phyloP scores from a whole-genome alignment of 83 land plant species.

The Picea mariana region DNA sequence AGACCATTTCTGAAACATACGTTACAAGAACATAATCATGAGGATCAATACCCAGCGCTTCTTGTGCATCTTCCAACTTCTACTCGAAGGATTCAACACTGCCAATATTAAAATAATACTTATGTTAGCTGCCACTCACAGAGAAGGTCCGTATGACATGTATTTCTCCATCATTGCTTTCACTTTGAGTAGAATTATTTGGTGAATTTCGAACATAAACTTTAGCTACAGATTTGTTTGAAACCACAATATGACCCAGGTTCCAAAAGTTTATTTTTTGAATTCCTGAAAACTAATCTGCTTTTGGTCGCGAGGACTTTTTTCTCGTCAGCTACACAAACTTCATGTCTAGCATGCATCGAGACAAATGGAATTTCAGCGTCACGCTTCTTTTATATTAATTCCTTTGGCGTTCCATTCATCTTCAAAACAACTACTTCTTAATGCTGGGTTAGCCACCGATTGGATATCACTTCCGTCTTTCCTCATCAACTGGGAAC shows the following conservation, averaged over 20 bases:
- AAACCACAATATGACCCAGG: slow-evolving; percentile 88
- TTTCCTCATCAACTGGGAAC: too few relatives aligned
- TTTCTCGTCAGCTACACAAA: too few relatives aligned
- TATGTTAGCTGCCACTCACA: slow-evolving; percentile 46
- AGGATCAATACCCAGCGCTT: too few relatives aligned
- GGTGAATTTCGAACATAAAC: slow-evolving; percentile 70
- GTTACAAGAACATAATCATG: too few relatives aligned
- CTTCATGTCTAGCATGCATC: too few relatives aligned
- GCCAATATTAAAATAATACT: slow-evolving; percentile 91
- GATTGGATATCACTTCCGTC: too few relatives aligned
- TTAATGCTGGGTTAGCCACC: too few relatives aligned
- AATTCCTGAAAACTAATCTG: slow-evolving; percentile 99
- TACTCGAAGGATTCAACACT: slow-evolving; percentile 98
- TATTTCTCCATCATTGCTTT: slow-evolving; percentile 24
- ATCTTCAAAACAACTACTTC: too few relatives aligned
- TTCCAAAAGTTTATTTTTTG: slow-evolving; percentile 87
- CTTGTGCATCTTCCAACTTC: slow-evolving; percentile 96
- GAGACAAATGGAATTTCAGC: too few relatives aligned
- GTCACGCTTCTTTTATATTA: too few relatives aligned
- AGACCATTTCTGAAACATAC: slow-evolving; percentile 76
- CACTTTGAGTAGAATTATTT: slow-evolving; percentile 18
- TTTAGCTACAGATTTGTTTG: slow-evolving; percentile 92
- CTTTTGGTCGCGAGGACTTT: background rate
- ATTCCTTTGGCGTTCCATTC: too few relatives aligned
- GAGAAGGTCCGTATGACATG: slow-evolving; percentile 18